Percentiles rank a stretch among this genome's conserved stretches.
Conservation (phyloP, 192 early-diverging fungal species). For the Podochytrium sp. region DNA sequence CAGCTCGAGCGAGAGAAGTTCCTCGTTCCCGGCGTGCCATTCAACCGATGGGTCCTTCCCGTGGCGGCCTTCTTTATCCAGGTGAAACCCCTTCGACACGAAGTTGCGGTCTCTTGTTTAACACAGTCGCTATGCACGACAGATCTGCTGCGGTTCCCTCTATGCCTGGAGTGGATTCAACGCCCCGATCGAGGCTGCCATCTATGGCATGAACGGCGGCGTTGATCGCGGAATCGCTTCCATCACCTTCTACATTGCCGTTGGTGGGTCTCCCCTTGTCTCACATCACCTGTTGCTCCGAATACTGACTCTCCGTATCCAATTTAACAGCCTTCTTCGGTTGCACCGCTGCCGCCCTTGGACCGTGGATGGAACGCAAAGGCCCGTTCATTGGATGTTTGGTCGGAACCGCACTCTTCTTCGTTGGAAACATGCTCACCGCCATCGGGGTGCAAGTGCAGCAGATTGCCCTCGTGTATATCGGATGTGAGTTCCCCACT, state of each 20-base stretch:
- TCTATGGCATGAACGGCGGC: slow-evolving; percentile 50
- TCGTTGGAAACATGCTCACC: slow-evolving; percentile 68
- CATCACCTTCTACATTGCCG: slow-evolving; percentile 75
- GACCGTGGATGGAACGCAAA: slow-evolving; percentile 79
- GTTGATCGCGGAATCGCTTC: slow-evolving; percentile 51
- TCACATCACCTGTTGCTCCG: background rate
- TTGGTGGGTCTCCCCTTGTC: slow-evolving; percentile 43
- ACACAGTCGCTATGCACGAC: too few species aligned
- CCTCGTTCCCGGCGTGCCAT: slow-evolving; percentile 43
- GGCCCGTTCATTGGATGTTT: slow-evolving; percentile 67
- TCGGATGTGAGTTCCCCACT: slow-evolving; percentile 43
- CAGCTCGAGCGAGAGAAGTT: slow-evolving; percentile 62
- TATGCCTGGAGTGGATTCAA: slow-evolving; percentile 81
- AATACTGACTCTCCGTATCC: background rate
- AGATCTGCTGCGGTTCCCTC: slow-evolving; percentile 67
- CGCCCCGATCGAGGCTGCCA: slow-evolving; percentile 19
- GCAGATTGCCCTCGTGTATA: slow-evolving; percentile 64
- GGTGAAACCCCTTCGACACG: too few species aligned
- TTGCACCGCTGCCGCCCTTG: slow-evolving; percentile 67
- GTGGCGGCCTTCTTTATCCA: slow-evolving; percentile 72
- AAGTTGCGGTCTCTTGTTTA: too few species aligned
- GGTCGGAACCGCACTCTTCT: slow-evolving; percentile 69
- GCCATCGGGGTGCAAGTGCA: slow-evolving; percentile 58
- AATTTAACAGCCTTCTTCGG: slow-evolving; percentile 59
- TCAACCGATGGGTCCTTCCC: slow-evolving; percentile 71